phyloP scores from a whole-genome alignment of 176 grass and related monocot species.

The Musa schizocarpa region DNA sequence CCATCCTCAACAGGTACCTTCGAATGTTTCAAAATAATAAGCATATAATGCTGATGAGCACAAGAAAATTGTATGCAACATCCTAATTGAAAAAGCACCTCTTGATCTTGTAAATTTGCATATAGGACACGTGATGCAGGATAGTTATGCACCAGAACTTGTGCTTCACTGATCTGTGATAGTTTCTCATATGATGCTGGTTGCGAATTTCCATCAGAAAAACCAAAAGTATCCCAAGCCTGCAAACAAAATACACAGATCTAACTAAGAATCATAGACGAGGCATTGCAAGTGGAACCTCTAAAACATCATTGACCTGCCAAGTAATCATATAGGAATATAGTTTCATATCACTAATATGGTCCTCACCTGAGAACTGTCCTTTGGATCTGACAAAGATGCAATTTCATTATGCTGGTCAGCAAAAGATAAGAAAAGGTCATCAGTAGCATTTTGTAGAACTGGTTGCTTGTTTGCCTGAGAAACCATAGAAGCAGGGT shows the following conservation, averaged over 20 bases:
- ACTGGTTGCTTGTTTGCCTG: conserved; percentile 12
- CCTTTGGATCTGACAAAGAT: conserved; percentile 23
- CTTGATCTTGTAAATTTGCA: conserved; percentile 23
- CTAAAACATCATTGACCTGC: not conserved
- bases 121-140: conserved; percentile 31
- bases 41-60: not conserved
- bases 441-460: conserved; percentile 22
- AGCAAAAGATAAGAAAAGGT: conserved; percentile 30
- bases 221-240: conserved; percentile 67
- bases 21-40: conserved; percentile 14
- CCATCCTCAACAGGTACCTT: conserved; percentile 33
- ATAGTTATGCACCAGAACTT: conserved; percentile 17
- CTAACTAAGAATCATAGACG: not conserved
- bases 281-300: conserved; percentile 13
- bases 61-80: not conserved
- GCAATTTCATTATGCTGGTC: conserved; percentile 22
- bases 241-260: conserved; percentile 23
- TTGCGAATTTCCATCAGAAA: conserved; percentile 24
- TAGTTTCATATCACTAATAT: conserved; percentile 2
- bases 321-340: not conserved
- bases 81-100: conserved; percentile 23
- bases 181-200: conserved; percentile 7
- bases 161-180: conserved; percentile 21
- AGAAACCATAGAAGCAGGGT: conserved; percentile 16
- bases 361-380: conserved; percentile 30